Percentiles rank a stretch among this genome's conserved stretches.
Evolutionary conservation across 768 basidiomycete genomes (phyloP).

Genomic region (Rhodotorula graminis): DNA sequence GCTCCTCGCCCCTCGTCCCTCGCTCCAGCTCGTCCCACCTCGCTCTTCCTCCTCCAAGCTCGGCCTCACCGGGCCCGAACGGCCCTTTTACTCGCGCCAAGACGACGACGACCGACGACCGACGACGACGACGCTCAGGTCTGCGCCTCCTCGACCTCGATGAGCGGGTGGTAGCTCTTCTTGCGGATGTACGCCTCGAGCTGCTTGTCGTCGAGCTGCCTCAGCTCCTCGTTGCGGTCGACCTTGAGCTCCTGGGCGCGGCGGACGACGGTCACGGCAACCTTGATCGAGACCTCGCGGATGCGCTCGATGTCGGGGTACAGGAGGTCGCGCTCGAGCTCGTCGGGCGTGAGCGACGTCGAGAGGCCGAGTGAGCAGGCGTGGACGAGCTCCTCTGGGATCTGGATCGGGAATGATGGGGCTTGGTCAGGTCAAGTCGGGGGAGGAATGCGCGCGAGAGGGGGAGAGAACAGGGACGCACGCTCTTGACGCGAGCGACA

Average conservation of each 20-base stretch:
- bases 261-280: constrained; percentile 70
- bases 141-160: neutral
- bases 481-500: constrained; percentile 59
- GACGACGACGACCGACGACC: no score
- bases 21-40: no score
- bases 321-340: constrained; percentile 61
- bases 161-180: constrained; percentile 34
- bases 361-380: constrained; percentile 76
- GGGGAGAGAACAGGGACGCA: no score
- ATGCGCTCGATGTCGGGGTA: constrained; percentile 80
- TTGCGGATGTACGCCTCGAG: constrained; percentile 33
- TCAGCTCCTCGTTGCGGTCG: constrained; percentile 38
- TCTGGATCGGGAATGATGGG: constrained; percentile 33
- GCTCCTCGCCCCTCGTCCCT: no score
- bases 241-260: constrained; percentile 60
- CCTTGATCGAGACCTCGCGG: constrained; percentile 72
- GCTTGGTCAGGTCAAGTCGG: no score
- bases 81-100: no score
- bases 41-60: no score
- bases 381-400: constrained; percentile 86
- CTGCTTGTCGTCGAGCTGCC: constrained; percentile 26
- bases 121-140: no score
- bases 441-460: no score
- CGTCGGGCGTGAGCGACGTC: constrained; percentile 65
- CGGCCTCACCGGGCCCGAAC: no score